phyloP scores from a whole-genome alignment of 495 filamentous ascomycete species.

The Podospora conica region DNA sequence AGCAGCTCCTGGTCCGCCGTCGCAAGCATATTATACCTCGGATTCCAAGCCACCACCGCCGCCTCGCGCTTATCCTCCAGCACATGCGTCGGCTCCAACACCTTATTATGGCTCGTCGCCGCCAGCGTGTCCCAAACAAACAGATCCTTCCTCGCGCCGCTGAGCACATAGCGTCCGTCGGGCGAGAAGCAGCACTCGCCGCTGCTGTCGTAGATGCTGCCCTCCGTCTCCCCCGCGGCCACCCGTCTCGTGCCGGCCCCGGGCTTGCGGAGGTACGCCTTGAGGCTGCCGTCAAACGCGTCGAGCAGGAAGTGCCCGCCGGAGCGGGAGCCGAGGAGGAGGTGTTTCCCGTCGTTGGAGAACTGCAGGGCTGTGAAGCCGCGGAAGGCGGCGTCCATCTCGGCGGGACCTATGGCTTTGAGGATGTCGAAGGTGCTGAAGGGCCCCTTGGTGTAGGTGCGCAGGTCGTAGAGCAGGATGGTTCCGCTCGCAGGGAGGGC shows the following conservation, averaged over 20 bases:
- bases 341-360: conserved; percentile 83
- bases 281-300: conserved; percentile 73
- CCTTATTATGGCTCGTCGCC: conserved; percentile 47
- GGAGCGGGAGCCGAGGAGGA: conserved; percentile 75
- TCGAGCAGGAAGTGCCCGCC: conserved; percentile 83
- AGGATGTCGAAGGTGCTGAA: conserved; percentile 80
- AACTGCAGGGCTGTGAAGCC: conserved; percentile 87
- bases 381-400: conserved; percentile 37
- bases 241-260: conserved; percentile 37
- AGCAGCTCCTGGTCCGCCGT: conserved; percentile 81
- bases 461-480: conserved; percentile 85
- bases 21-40: conserved; percentile 80
- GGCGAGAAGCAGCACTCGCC: conserved; percentile 85
- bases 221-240: conserved; percentile 41
- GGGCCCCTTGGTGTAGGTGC: conserved; percentile 85
- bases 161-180: conserved; percentile 80
- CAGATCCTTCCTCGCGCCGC: conserved; percentile 66
- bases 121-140: conserved; percentile 76
- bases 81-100: conserved; percentile 57
- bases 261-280: conserved; percentile 53
- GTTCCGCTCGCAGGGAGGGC: conserved; percentile 69
- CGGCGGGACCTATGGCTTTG: conserved; percentile 31
- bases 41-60: conserved; percentile 80
- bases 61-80: conserved; percentile 61
- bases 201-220: conserved; percentile 39